A percentile compares a stretch with the other conserved stretches of the same genome.
phyloP scores from a whole-genome alignment of 2,329 filamentous ascomycete genomes.

The Chalara sp. region DNA sequence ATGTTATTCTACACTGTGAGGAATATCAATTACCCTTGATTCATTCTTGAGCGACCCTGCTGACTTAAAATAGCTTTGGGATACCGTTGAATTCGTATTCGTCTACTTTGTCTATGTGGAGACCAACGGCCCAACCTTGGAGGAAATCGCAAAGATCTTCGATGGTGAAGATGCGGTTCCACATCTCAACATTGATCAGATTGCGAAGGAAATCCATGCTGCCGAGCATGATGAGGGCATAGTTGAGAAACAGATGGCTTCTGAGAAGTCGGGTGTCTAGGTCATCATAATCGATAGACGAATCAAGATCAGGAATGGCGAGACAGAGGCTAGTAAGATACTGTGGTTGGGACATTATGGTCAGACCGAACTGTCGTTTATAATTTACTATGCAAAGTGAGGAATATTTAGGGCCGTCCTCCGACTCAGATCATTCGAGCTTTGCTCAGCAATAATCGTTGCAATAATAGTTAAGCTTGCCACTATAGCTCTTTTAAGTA shows the following conservation, averaged over 20 bases:
- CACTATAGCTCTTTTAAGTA: too few relatives aligned
- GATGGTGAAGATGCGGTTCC: slow-evolving; percentile 11
- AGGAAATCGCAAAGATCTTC: slow-evolving; percentile 13
- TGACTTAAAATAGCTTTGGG: slow-evolving; percentile 15
- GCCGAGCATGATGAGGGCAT: background rate
- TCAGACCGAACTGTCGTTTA: too few relatives aligned
- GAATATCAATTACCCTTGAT: slow-evolving; percentile 1
- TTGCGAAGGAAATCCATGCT: background rate
- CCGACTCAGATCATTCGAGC: too few relatives aligned
- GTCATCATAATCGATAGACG: background rate
- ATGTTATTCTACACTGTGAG: slow-evolving; percentile 55
- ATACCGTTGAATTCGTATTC: slow-evolving; percentile 33
- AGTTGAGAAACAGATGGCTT: background rate
- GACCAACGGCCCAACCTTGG: slow-evolving; percentile 10
- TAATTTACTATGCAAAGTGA: too few relatives aligned
- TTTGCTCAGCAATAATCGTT: too few relatives aligned
- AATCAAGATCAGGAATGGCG: too few relatives aligned
- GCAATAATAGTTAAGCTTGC: too few relatives aligned
- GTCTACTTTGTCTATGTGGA: slow-evolving; percentile 11
- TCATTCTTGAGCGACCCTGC: too few relatives aligned
- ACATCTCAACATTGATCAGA: background rate
- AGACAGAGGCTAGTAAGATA: too few relatives aligned
- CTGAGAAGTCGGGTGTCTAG: background rate
- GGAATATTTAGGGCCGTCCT: too few relatives aligned
- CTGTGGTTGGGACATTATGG: too few relatives aligned